Evolutionary conservation across 75 land plant genomes (phyloP).

Genomic region (Selaginella moellendorffii): DNA sequence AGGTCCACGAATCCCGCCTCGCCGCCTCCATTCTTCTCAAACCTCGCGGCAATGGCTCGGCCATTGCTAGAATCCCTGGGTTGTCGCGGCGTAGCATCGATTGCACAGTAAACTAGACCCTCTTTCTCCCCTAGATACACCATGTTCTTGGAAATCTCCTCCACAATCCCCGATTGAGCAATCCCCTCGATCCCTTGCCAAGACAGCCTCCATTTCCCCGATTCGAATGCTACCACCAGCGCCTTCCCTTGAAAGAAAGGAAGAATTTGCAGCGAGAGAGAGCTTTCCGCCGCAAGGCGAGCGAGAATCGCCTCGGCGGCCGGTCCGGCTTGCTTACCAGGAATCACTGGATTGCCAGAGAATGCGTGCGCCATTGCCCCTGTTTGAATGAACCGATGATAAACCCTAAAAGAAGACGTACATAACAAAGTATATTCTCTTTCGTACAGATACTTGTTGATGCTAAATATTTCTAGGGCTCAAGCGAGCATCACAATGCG

Average conservation of each 20-base stretch:
- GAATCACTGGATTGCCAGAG: slow-evolving; percentile 61
- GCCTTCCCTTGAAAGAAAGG: slow-evolving; percentile 66
- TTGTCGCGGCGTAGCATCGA: slow-evolving; percentile 27
- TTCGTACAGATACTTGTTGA: no score
- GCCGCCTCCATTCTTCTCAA: slow-evolving; percentile 10
- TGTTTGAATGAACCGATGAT: no score
- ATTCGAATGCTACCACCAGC: slow-evolving; percentile 24
- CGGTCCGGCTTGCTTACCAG: slow-evolving; percentile 18
- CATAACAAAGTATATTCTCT: no score
- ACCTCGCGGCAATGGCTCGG: slow-evolving; percentile 7
- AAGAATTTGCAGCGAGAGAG: slow-evolving; percentile 25
- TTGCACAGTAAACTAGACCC: slow-evolving; percentile 48
- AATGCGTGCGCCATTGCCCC: slow-evolving; percentile 38
- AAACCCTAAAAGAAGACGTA: neutral
- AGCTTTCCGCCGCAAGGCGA: slow-evolving; percentile 28
- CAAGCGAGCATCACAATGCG: no score
- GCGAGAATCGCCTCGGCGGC: slow-evolving; percentile 14
- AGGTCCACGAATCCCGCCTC: slow-evolving; percentile 52
- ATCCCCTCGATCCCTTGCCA: slow-evolving; percentile 33
- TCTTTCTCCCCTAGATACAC: slow-evolving; percentile 56
- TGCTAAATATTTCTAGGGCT: no score
- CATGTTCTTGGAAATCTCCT: slow-evolving; percentile 21
- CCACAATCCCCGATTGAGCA: neutral
- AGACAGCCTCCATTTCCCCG: slow-evolving; percentile 42
- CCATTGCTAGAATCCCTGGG: neutral